Percentiles rank a stretch among this genome's conserved stretches.
Evolutionary conservation across 139 green algal genomes (phyloP).

Genomic region (Asterochloris erici): DNA sequence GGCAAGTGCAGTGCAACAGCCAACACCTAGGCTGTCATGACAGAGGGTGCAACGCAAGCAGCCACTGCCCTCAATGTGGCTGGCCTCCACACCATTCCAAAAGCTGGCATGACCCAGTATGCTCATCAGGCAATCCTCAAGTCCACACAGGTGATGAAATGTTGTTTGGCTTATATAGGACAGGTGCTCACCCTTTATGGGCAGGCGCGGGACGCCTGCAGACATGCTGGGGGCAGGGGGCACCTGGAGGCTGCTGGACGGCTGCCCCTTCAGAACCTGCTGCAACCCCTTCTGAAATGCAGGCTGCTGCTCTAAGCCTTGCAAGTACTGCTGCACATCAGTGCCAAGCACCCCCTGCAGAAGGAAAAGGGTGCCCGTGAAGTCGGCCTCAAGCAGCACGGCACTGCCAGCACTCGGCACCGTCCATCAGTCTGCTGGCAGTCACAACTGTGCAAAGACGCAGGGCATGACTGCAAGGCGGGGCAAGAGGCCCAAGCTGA

Average conservation of each 20-base stretch:
- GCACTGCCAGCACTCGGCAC: neutral
- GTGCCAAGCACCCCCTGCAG: neutral
- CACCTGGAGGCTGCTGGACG: neutral
- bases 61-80: neutral
- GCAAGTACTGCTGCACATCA: slow-evolving; percentile 7
- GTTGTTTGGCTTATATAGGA: neutral
- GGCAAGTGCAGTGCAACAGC: too few species aligned
- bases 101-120: neutral
- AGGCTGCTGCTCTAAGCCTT: neutral
- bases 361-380: neutral
- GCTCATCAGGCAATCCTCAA: neutral
- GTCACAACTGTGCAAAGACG: neutral
- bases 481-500: neutral
- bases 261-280: slow-evolving; percentile 8
- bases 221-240: neutral
- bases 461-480: neutral
- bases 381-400: neutral
- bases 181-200: neutral
- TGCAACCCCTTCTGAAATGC: slow-evolving; percentile 13
- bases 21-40: too few species aligned
- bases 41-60: neutral
- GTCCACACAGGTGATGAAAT: neutral
- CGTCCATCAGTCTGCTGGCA: neutral
- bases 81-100: neutral
- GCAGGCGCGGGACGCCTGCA: neutral